Evolutionary conservation across 2,329 filamentous ascomycete genomes (phyloP).

Genomic region (Pseudogymnoascus sp.): DNA sequence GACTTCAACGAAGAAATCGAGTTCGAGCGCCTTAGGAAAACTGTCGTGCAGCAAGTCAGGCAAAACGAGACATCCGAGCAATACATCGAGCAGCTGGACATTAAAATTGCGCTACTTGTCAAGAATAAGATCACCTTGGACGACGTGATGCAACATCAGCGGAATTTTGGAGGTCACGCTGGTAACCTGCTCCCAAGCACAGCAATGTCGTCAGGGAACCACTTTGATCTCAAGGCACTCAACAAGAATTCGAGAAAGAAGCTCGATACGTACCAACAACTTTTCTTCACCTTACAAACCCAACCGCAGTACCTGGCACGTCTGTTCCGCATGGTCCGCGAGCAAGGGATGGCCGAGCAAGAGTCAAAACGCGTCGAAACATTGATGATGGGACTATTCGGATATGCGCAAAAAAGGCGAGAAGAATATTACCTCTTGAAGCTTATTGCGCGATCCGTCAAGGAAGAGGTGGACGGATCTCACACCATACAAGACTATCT

Average conservation of each 20-base stretch:
- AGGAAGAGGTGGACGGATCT: constrained; percentile 75
- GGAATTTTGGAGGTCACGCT: constrained; percentile 86
- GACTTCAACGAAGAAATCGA: constrained; percentile 99
- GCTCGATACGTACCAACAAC: constrained; percentile 90
- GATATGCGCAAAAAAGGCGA: constrained; percentile 90
- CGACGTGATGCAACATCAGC: constrained; percentile 94
- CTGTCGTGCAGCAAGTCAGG: constrained; percentile 91
- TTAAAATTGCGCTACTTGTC: constrained; percentile 95
- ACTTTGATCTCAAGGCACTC: constrained; percentile 91
- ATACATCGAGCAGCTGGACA: constrained; percentile 96
- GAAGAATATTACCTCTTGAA: constrained; percentile 97
- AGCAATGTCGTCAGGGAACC: constrained; percentile 81
- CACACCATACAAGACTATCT: constrained; percentile 73
- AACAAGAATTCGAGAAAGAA: constrained; percentile 96
- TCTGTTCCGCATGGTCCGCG: constrained; percentile 75
- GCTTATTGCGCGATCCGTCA: constrained; percentile 71
- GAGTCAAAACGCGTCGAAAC: constrained; percentile 89
- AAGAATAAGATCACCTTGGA: constrained; percentile 99
- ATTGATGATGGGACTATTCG: constrained; percentile 92
- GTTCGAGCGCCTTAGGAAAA: constrained; percentile 89
- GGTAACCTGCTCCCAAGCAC: constrained; percentile 79
- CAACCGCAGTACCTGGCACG: constrained; percentile 90
- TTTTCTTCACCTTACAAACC: constrained; percentile 95
- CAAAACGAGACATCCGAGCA: constrained; percentile 96
- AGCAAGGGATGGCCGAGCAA: constrained; percentile 79